Base-by-base conservation (phyloP, 768 basidiomycete species). In the Psilocybe cubensis region DNA sequence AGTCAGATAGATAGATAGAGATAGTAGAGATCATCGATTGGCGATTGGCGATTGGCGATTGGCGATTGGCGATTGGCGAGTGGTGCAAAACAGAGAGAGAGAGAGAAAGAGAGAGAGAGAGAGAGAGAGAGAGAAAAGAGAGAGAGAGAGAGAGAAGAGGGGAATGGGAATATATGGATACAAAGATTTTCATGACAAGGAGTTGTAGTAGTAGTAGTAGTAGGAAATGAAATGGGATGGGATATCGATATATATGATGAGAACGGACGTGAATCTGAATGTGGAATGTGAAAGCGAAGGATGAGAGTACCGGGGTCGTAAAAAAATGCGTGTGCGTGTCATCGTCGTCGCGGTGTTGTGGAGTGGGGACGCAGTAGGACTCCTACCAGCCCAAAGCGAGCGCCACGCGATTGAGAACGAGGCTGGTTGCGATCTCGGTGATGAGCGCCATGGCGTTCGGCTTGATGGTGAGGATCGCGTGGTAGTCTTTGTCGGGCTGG, bases 401-500 rank as follows among this genome's bases (percentile, higher is more conserved):
- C 24, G 88, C 81, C 79, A 92, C 89, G 28, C 88, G 85, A 67
- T 90, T 90, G 48, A 93, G 76, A 48, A 82, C 79, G 54, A 93
- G 81, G 3, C 88, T 89, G 9, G 91, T 88, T 63, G 92, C 69
- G 62, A 93, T 84, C 70, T 93, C 91, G 8, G 91, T 93, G 55
- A 90, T 79, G 57, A 90, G 68, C 21, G 79, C 70, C 52, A 92
- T 78, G 41, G 82, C 86, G 27, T 81, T 71, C 11, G 81, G 76
- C 61, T 75, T 81, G 66, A 93, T 75, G 17, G 80, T 84, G 48
- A 92, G 73, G 48, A 79, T 78, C 3, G 89, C 89, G 58, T 79
- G 74, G 70, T 80, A 83, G 14, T 83, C 77, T 56, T 84, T 82
- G 38, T 79, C 76, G 14, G 85, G 81, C 6, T 81, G 72, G 58